phyloP scores from a whole-genome alignment of 768 basidiomycete genomes.

The Amanita jacksonii region DNA sequence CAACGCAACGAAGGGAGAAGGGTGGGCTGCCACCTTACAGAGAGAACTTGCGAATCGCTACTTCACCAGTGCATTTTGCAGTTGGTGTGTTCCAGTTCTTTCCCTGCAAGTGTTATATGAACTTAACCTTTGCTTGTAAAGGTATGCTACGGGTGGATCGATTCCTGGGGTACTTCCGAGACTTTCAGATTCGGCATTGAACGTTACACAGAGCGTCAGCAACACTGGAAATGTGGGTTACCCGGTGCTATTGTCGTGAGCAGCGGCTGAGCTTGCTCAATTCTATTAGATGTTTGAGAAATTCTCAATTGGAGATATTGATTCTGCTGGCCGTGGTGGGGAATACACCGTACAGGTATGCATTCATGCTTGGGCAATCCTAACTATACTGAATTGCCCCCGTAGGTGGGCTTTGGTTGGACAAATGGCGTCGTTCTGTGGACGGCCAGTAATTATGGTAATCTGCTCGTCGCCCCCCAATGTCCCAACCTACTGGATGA shows the following conservation, averaged over 20 bases:
- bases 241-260: background rate
- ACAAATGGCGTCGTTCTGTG: conserved; percentile 78
- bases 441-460: conserved; percentile 60
- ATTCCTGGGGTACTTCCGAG: conserved; percentile 61
- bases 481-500: conserved; percentile 42
- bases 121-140: conserved; percentile 17
- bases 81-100: conserved; percentile 65
- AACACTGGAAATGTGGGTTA: conserved; percentile 69
- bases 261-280: conserved; percentile 4
- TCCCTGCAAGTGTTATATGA: background rate
- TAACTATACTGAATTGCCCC: background rate
- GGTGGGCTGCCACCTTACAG: conserved; percentile 52
- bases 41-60: conserved; percentile 83
- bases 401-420: conserved; percentile 77
- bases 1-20: conserved; percentile 46
- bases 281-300: conserved; percentile 74
- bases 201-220: conserved; percentile 52
- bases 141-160: conserved; percentile 84
- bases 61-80: conserved; percentile 73
- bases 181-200: conserved; percentile 60
- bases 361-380: conserved; percentile 4
- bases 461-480: conserved; percentile 44
- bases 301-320: conserved; percentile 70
- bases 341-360: conserved; percentile 80
- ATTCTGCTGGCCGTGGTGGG: conserved; percentile 71